phyloP scores from a whole-genome alignment of 2,329 filamentous ascomycete genomes.

The Penicillium crustosum region DNA sequence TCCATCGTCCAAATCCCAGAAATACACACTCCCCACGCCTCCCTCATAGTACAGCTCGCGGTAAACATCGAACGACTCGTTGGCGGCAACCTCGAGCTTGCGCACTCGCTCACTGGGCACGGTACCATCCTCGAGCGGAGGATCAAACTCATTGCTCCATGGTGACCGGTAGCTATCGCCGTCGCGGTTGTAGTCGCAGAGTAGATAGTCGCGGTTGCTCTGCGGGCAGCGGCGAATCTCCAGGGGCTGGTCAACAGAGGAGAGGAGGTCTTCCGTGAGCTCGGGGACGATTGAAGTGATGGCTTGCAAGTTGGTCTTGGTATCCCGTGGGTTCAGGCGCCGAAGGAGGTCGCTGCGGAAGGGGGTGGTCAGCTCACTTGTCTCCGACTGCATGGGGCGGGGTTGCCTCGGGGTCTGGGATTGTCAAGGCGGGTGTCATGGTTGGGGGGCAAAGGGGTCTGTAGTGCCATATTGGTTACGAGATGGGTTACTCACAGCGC shows the following conservation, averaged over 20 bases:
- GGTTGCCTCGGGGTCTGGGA: conserved; percentile 21
- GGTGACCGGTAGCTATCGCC: conserved; percentile 96
- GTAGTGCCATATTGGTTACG: neutral
- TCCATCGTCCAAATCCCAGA: conserved; percentile 97
- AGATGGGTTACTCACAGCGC: conserved; percentile 46
- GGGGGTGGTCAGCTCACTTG: conserved; percentile 29
- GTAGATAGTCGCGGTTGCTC: conserved; percentile 89
- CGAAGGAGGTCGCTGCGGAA: conserved; percentile 84
- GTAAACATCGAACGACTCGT: conserved; percentile 96
- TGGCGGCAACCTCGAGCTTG: conserved; percentile 90
- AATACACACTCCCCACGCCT: conserved; percentile 91
- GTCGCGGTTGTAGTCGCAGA: conserved; percentile 99
- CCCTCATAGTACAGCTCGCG: conserved; percentile 91
- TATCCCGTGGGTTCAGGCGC: conserved; percentile 92
- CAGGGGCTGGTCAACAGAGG: conserved; percentile 94
- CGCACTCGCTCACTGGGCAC: conserved; percentile 87
- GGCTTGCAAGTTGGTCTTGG: conserved; percentile 78
- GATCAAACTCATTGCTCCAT: conserved; percentile 99
- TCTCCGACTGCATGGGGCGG: conserved; percentile 21
- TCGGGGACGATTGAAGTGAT: conserved; percentile 87
- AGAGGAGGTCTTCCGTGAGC: conserved; percentile 94
- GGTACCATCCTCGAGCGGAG: conserved; percentile 81
- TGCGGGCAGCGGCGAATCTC: conserved; percentile 81
- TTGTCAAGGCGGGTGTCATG: neutral
- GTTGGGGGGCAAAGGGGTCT: neutral